Evolutionary conservation across 2,329 filamentous ascomycete species (phyloP), one percentile per base, ranked within the genome.

Genomic region (Raffaelea deltoideospora): DNA sequence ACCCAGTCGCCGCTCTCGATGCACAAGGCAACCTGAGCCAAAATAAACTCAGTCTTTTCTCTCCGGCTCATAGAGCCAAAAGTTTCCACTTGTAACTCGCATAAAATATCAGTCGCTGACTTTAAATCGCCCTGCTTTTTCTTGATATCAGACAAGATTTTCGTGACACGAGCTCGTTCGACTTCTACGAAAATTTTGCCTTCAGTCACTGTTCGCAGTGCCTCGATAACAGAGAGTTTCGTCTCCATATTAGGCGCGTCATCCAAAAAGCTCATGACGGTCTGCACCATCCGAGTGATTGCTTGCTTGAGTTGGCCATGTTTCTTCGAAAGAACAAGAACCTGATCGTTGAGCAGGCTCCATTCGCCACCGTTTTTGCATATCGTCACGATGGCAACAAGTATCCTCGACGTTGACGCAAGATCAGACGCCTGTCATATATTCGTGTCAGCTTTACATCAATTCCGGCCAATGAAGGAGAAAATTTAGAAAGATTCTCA

Each of bases 101-200:
- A 98, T 27, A 98, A 72, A 43, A 90, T 90, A 50, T 96, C 88
- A 37, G 83, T 79, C 22, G 90, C 90, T 5, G 84, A 77, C 54
- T 83, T 85, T 52, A 94, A 66, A 53, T 98, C 88, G 45, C 87
- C 88, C 61, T 96, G 85, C 46, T 82, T 65, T 63, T 93, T 95
- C 70, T 96, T 96, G 68, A 98, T 96, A 59, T 95, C 76, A 35
- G 90, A 96, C 11, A 98, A 70, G 46, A 94, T 92, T 55, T 80
- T 85, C 50, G 90, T 98, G 41, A 98, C 79, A 48, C 90, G 82
- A 45, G 90, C 90, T 48, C 90, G 79, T 69, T 98, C 90, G 37
- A 98, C 90, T 66, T 98, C 90, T 50, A 98, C 88, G 52, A 98
- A 98, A 57, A 98, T 98, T 80, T 98, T 98, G 62, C 90, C 90